These are phyloP conservation scores for Ganoderma resinaceum DNA, from an alignment of 1,284 basidiomycete species.

Conservation along the genomic window DNA sequence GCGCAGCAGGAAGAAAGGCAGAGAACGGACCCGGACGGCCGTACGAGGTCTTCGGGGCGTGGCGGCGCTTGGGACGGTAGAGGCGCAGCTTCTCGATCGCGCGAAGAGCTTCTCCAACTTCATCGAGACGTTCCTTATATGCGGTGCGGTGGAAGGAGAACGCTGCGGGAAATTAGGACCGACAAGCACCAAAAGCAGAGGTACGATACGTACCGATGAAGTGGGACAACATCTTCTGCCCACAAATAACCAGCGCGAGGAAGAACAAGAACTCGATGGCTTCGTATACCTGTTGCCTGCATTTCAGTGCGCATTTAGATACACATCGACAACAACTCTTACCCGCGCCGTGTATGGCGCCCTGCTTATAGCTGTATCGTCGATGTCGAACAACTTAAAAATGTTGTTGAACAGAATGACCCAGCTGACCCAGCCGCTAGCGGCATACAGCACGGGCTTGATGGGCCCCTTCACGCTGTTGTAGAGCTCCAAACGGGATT, in stretches of 20 bases:
- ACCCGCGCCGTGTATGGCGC: slow-evolving; percentile 62
- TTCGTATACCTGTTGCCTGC: slow-evolving; percentile 51
- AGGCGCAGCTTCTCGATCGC: slow-evolving; percentile 75
- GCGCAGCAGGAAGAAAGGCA: slow-evolving; percentile 38
- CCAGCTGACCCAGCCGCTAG: slow-evolving; percentile 73
- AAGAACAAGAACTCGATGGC: slow-evolving; percentile 77
- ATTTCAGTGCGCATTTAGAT: not conserved
- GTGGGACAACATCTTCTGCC: slow-evolving; percentile 71
- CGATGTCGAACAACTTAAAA: slow-evolving; percentile 58
- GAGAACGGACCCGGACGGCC: slow-evolving; percentile 34
- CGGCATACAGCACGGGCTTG: slow-evolving; percentile 74
- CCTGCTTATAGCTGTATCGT: slow-evolving; percentile 50
- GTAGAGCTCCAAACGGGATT: slow-evolving; percentile 71
- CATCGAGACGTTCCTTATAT: slow-evolving; percentile 74
- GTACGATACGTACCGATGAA: slow-evolving; percentile 50
- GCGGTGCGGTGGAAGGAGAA: slow-evolving; percentile 80
- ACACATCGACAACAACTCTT: slow-evolving; percentile 16
- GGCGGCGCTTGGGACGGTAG: slow-evolving; percentile 66
- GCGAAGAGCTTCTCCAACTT: slow-evolving; percentile 59
- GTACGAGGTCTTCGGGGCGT: slow-evolving; percentile 36
- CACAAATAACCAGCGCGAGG: slow-evolving; percentile 63
- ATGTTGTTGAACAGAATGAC: slow-evolving; percentile 71
- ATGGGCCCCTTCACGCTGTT: slow-evolving; percentile 69
- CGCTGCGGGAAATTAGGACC: slow-evolving; percentile 42
- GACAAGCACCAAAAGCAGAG: not conserved